Evolutionary conservation across 257 asterid genomes (phyloP).

Genomic region (Schizonepeta tenuifolia): DNA sequence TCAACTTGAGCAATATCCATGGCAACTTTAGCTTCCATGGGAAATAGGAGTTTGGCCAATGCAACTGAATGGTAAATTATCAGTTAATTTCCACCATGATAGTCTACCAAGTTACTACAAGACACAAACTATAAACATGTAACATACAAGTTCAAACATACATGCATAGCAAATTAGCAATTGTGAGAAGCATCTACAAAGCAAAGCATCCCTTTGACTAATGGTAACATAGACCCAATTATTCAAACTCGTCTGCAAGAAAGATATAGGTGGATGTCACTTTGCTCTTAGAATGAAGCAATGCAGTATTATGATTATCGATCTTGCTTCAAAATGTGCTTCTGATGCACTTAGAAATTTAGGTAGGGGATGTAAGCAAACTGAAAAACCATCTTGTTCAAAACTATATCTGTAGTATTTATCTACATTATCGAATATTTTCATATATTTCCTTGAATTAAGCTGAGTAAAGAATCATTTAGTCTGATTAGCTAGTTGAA

Average conservation of each 20-base stretch:
- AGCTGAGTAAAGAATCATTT: conserved; percentile 15
- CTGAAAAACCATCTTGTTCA: neutral
- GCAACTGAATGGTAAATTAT: conserved; percentile 59
- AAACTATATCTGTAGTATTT: neutral
- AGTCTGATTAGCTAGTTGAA: conserved; percentile 1
- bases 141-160: conserved; percentile 8
- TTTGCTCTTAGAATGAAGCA: neutral
- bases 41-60: conserved; percentile 83
- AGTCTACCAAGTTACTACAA: conserved; percentile 6
- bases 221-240: neutral
- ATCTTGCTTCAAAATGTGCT: conserved; percentile 7
- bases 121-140: conserved; percentile 21
- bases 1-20: conserved; percentile 99
- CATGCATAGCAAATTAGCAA: neutral
- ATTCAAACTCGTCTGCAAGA: neutral
- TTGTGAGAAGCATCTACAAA: conserved; percentile 7
- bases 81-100: conserved; percentile 25
- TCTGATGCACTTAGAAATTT: conserved; percentile 12
- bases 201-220: conserved; percentile 15
- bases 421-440: neutral
- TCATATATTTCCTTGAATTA: neutral
- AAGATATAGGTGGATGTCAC: neutral
- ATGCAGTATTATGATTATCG: neutral
- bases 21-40: conserved; percentile 92
- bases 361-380: neutral